Base-by-base conservation (phyloP, 106 monocot genomes). In the Phalaenopsis equestris region DNA sequence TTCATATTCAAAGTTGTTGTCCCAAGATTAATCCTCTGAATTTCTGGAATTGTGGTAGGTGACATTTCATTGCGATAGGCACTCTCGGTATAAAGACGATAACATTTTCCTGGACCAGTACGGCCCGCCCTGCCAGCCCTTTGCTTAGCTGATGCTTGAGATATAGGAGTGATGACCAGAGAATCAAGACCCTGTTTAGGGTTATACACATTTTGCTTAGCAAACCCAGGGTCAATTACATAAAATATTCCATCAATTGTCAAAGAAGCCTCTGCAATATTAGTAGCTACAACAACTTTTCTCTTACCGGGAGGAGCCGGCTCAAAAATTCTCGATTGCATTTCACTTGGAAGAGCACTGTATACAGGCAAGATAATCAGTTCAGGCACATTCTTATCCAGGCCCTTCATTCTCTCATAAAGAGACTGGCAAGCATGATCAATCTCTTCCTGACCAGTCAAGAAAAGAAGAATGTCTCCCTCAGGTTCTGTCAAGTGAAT, bases 31-130 rank as follows among this genome's bases (percentile, higher is more conserved):
- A 97, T 97, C 77, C 96, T 88, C 55, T 97, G 96, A 45, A 96
- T 96, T 87, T 96, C 96, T 68, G 96, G 96, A 73, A 96, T 87
- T 56, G 76, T 67, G 9, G 96, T 97, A 64, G 96, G 96, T 3
- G 96, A 89, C 96, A 97, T 97, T 75, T 97, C 94, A 81, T 97
- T 97, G n/a, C 90, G 88, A 72, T 94, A 97, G 1, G 96, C 94
- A 89, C 93, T 96, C 76, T 96, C 96, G 24, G 96, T 96, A 56
- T 96, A 93, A 55, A 96, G 90, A 49, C 96, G 88, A 83, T 94
- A 97, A 76, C 96, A 97, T 74, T 97, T 97, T 56, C 96, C 96
- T 3, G 96, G 96, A 9, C 96, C 96, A 74, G 96, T 96, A 84
- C 96, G 93, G 14, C 96, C 96, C 73, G 96, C 96, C 77, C 96